These are phyloP conservation scores for Rutstroemia sp. DNA, from an alignment of 2,329 filamentous ascomycete species.

Conservation along the genomic window DNA sequence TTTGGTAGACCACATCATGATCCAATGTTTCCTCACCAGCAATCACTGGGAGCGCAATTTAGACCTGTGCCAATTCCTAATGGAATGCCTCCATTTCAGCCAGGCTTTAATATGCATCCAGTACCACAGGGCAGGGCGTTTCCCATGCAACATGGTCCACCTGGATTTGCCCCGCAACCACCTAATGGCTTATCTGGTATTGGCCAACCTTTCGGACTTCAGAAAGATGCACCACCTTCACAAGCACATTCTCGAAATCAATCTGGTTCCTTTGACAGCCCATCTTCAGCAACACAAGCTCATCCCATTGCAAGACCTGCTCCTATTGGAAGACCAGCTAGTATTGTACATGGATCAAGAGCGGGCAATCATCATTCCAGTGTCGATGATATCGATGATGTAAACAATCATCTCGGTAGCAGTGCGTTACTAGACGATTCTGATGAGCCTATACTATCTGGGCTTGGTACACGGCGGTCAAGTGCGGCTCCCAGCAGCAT, in stretches of 20 bases:
- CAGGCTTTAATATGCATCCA: constrained; percentile 54
- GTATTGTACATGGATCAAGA: constrained; percentile 51
- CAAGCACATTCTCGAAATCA: constrained; percentile 67
- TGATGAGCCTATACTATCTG: constrained; percentile 44
- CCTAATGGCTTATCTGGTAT: constrained; percentile 35
- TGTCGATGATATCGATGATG: constrained; percentile 55
- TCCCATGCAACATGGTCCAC: constrained; percentile 38
- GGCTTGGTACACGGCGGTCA: constrained; percentile 29
- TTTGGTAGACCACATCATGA: constrained; percentile 39
- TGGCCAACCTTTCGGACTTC: constrained; percentile 33
- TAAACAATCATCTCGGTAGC: constrained; percentile 78
- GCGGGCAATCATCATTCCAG: constrained; percentile 25
- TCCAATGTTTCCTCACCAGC: constrained; percentile 48
- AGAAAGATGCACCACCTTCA: constrained; percentile 35
- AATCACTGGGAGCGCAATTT: constrained; percentile 45
- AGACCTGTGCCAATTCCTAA: constrained; percentile 44
- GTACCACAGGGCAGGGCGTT: constrained; percentile 42
- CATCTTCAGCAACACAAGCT: constrained; percentile 41
- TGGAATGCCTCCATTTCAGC: constrained; percentile 41
- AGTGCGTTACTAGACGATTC: constrained; percentile 77
- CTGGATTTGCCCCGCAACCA: constrained; percentile 44
- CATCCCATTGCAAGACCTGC: constrained; percentile 76
- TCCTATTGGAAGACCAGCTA: constrained; percentile 82
- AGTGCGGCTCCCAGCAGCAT: constrained; percentile 25
- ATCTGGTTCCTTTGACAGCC: constrained; percentile 61